These are phyloP conservation scores for Phytophthora idaei DNA, from an alignment of 352 stramenopile genomes.

Conservation along the genomic window DNA sequence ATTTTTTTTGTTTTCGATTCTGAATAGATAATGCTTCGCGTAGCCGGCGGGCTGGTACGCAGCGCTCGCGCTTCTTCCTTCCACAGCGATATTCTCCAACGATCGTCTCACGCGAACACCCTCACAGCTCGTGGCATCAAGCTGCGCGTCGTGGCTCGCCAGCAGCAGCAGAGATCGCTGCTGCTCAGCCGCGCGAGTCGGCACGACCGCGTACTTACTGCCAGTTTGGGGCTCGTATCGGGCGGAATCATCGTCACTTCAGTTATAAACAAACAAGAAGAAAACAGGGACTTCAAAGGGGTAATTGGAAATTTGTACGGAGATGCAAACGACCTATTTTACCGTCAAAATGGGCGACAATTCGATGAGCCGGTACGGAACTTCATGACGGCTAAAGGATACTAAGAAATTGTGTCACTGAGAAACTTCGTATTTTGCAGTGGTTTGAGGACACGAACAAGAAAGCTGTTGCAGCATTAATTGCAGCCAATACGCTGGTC, in stretches of 20 bases:
- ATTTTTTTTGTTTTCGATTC: too few species aligned
- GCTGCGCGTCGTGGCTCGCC: constrained; percentile 16
- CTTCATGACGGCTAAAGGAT: not conserved
- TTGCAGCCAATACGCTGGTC: constrained; percentile 69
- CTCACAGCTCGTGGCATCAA: constrained; percentile 16
- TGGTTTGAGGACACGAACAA: constrained; percentile 72
- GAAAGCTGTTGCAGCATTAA: constrained; percentile 61
- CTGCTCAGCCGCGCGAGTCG: constrained; percentile 20
- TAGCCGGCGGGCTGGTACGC: not conserved
- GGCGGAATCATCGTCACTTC: constrained; percentile 51
- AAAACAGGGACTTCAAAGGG: constrained; percentile 5
- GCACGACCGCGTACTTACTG: constrained; percentile 52
- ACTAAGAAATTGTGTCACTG: not conserved
- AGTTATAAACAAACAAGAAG: constrained; percentile 21
- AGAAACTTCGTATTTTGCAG: constrained; percentile 12
- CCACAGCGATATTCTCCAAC: constrained; percentile 1
- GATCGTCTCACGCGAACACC: constrained; percentile 19
- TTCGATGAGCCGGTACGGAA: constrained; percentile 30
- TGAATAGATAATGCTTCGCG: too few species aligned
- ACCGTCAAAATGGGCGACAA: constrained; percentile 26
- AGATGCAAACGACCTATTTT: constrained; percentile 36
- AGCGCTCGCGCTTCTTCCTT: constrained; percentile 5
- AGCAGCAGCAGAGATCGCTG: constrained; percentile 28
- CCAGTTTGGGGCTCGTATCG: constrained; percentile 56
- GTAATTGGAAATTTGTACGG: constrained; percentile 36